These are phyloP conservation scores for Chionographis japonica DNA, from an alignment of 106 monocot genomes.

Conservation along the genomic window DNA sequence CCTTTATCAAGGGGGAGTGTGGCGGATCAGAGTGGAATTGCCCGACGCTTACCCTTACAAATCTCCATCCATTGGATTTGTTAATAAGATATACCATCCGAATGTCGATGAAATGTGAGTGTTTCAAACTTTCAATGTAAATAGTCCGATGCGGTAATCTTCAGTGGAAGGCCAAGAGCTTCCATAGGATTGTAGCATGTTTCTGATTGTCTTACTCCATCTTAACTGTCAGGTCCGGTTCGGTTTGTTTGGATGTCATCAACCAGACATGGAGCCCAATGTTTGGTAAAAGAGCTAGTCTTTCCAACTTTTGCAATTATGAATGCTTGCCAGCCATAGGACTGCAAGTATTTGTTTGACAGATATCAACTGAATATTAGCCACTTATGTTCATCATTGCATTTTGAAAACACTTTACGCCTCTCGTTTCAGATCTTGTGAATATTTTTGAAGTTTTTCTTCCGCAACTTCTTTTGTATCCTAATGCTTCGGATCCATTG, in stretches of 20 bases:
- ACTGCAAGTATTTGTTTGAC: too few relatives aligned
- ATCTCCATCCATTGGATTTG: conserved; percentile 61
- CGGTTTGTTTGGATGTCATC: conserved; percentile 77
- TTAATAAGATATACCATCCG: conserved; percentile 66
- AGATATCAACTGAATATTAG: not conserved
- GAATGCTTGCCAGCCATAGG: too few relatives aligned
- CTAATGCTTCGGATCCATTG: conserved; percentile 70
- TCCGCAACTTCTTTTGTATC: conserved; percentile 65
- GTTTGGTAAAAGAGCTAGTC: conserved; percentile 42
- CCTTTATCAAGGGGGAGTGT: conserved; percentile 59
- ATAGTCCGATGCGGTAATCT: not conserved
- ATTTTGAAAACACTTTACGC: not conserved
- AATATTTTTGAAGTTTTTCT: conserved; percentile 66
- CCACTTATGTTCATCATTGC: not conserved
- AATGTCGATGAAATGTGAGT: conserved; percentile 75
- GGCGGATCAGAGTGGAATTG: conserved; percentile 59
- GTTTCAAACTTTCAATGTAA: not conserved
- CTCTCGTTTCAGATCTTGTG: conserved; percentile 51
- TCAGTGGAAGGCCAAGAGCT: too few relatives aligned
- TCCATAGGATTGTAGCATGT: too few relatives aligned
- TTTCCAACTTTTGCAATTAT: not conserved
- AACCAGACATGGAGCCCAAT: conserved; percentile 81
- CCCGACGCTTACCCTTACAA: conserved; percentile 72
- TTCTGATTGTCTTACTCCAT: too few relatives aligned
- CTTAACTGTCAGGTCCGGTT: conserved; percentile 45